A percentile compares a stretch with the other conserved stretches of the same genome.
phyloP scores from a whole-genome alignment of 495 filamentous ascomycete genomes.

The Tuber microsphaerosporum region DNA sequence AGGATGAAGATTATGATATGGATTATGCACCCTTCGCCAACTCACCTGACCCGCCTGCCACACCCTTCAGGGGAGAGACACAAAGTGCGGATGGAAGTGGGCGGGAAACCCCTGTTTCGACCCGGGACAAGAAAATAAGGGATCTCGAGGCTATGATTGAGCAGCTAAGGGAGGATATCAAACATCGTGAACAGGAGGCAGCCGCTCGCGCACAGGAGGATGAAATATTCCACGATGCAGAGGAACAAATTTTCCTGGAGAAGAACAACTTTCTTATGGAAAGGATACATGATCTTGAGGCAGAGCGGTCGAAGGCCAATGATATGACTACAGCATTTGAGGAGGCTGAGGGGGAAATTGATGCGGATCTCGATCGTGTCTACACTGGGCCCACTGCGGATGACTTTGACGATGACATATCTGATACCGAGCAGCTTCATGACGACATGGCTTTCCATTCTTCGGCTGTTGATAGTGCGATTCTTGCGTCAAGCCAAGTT shows the following conservation, averaged over 20 bases:
- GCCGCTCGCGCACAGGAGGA: slow-evolving; percentile 36
- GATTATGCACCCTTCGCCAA: slow-evolving; percentile 5
- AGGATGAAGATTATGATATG: slow-evolving; percentile 30
- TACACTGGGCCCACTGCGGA: slow-evolving; percentile 15
- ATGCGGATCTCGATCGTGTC: slow-evolving; percentile 15
- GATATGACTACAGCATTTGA: slow-evolving; percentile 21
- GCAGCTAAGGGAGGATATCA: slow-evolving; percentile 34
- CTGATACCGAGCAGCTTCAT: slow-evolving; percentile 17
- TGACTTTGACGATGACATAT: slow-evolving; percentile 17
- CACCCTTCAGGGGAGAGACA: slow-evolving; percentile 13
- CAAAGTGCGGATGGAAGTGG: slow-evolving; percentile 5
- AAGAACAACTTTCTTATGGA: slow-evolving; percentile 29
- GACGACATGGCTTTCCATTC: slow-evolving; percentile 10
- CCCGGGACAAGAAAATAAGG: slow-evolving; percentile 37
- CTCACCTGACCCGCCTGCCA: slow-evolving; percentile 9
- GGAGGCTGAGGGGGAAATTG: slow-evolving; percentile 11
- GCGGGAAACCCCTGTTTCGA: slow-evolving; percentile 25
- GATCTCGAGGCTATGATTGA: slow-evolving; percentile 39
- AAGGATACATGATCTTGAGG: slow-evolving; percentile 27
- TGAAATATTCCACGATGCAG: slow-evolving; percentile 41
- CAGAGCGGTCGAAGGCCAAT: slow-evolving; percentile 12
- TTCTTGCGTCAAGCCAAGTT: slow-evolving; percentile 5
- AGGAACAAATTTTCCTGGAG: slow-evolving; percentile 40
- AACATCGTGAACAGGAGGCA: slow-evolving; percentile 35
- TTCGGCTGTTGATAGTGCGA: slow-evolving; percentile 4